Evolutionary conservation across 768 basidiomycete genomes (phyloP).

Genomic region (Serendipita sp.): DNA sequence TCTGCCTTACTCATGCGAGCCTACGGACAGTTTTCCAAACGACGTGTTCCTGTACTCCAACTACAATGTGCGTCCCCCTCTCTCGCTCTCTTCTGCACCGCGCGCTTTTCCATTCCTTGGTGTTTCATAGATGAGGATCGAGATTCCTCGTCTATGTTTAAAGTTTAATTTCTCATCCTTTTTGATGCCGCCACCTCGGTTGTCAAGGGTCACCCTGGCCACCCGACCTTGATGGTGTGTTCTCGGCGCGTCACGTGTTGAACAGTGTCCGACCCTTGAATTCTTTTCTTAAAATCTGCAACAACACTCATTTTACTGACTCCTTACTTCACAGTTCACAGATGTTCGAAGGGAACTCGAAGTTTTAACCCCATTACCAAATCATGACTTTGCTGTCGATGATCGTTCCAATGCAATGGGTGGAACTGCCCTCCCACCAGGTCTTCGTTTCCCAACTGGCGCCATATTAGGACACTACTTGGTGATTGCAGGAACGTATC

Average conservation of each 20-base stretch:
- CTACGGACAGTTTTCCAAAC: constrained; percentile 60
- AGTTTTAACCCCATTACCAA: constrained; percentile 68
- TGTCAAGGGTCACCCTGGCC: too few relatives aligned
- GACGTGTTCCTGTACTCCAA: constrained; percentile 91
- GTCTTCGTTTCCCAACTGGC: constrained; percentile 90
- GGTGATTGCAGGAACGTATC: constrained; percentile 89
- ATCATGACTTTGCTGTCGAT: constrained; percentile 58
- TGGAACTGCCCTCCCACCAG: constrained; percentile 74
- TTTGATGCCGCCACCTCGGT: too few relatives aligned
- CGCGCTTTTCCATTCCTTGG: background rate
- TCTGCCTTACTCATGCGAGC: constrained; percentile 24
- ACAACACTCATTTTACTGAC: background rate
- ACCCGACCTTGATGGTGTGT: background rate
- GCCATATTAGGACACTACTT: constrained; percentile 81
- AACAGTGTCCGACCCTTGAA: background rate
- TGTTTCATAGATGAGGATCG: background rate
- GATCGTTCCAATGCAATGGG: constrained; percentile 73
- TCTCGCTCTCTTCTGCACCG: constrained; percentile 6
- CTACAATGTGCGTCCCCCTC: constrained; percentile 59
- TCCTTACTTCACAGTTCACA: constrained; percentile 43
- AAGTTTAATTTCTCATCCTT: background rate
- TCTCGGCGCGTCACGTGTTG: background rate
- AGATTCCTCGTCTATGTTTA: background rate
- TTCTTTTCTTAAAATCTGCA: background rate
- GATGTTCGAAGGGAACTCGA: constrained; percentile 94